Conservation (phyloP, 208 protist species). For the Acanthamoeba castellanii region DNA sequence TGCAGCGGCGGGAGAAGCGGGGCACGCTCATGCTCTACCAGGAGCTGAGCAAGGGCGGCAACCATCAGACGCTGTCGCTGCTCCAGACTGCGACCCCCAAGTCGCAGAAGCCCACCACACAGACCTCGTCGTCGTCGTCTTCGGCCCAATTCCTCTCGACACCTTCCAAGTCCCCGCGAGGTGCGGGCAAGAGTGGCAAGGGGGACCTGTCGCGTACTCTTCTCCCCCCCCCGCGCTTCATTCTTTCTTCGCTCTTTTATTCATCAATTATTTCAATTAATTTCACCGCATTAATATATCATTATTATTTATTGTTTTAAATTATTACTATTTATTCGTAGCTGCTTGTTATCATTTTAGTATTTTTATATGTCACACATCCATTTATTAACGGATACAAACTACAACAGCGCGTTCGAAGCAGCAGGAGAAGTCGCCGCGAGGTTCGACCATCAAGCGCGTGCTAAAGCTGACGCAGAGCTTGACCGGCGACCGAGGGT, state of each 20-base stretch:
- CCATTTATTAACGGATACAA: background rate
- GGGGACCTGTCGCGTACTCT: background rate
- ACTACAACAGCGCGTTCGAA: background rate
- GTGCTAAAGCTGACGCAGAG: constrained; percentile 38
- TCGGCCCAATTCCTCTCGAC: background rate
- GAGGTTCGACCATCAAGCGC: constrained; percentile 44
- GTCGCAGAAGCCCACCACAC: background rate
- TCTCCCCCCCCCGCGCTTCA: background rate
- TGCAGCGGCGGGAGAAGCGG: background rate
- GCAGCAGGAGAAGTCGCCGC: constrained; percentile 10
- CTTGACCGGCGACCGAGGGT: background rate
- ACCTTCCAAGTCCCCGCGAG: background rate
- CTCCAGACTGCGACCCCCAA: background rate
- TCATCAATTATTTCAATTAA: background rate
- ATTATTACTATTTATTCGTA: background rate
- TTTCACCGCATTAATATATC: background rate
- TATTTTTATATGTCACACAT: background rate
- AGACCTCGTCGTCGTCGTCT: background rate
- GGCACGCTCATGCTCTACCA: constrained; percentile 43
- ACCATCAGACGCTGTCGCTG: background rate
- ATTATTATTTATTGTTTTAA: background rate
- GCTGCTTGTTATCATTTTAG: background rate
- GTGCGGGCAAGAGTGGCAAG: background rate
- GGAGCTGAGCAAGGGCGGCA: constrained; percentile 27
- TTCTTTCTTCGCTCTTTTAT: background rate